Evolutionary conservation across 2,329 filamentous ascomycete species (phyloP).

Genomic region (Salinomyces thailandicus): DNA sequence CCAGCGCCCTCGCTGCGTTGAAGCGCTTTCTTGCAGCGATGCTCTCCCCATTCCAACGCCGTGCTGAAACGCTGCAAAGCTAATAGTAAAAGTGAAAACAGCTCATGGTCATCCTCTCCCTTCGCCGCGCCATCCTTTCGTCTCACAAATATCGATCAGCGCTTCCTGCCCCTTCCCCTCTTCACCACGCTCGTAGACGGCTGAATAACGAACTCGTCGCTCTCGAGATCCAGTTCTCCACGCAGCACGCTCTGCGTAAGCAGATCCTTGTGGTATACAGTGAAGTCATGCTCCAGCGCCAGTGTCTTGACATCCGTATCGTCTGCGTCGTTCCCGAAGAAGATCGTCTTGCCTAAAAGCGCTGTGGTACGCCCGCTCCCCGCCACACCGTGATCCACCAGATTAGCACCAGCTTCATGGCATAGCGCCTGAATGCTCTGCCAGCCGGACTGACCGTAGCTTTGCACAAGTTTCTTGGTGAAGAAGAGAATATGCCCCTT

Average conservation of each 20-base stretch:
- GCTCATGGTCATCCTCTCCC: background rate
- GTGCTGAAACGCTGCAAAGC: slow-evolving; percentile 6
- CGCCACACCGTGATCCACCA: slow-evolving; percentile 16
- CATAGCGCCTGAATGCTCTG: slow-evolving; percentile 30
- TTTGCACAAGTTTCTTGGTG: slow-evolving; percentile 30
- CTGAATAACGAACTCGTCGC: slow-evolving; percentile 27
- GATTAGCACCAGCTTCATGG: slow-evolving; percentile 28
- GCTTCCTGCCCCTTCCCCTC: slow-evolving; percentile 1
- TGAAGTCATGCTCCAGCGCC: slow-evolving; percentile 22
- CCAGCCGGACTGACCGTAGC: slow-evolving; percentile 27
- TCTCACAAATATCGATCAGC: background rate
- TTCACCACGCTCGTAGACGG: background rate
- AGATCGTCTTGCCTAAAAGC: slow-evolving; percentile 22
- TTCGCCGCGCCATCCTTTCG: background rate
- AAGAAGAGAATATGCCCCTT: slow-evolving; percentile 40
- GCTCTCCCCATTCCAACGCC: slow-evolving; percentile 1
- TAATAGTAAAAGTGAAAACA: background rate
- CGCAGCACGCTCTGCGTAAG: slow-evolving; percentile 34
- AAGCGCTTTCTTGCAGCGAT: background rate
- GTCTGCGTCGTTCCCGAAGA: slow-evolving; percentile 27
- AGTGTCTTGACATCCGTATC: slow-evolving; percentile 29
- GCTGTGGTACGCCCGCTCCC: slow-evolving; percentile 16
- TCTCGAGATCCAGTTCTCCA: slow-evolving; percentile 31
- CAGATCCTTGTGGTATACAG: slow-evolving; percentile 33
- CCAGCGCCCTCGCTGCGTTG: no score